Percentiles rank a stretch among this genome's conserved stretches.
These are phyloP conservation scores for Calocybe cyanea DNA, from an alignment of 768 basidiomycete species.

Conservation along the genomic window DNA sequence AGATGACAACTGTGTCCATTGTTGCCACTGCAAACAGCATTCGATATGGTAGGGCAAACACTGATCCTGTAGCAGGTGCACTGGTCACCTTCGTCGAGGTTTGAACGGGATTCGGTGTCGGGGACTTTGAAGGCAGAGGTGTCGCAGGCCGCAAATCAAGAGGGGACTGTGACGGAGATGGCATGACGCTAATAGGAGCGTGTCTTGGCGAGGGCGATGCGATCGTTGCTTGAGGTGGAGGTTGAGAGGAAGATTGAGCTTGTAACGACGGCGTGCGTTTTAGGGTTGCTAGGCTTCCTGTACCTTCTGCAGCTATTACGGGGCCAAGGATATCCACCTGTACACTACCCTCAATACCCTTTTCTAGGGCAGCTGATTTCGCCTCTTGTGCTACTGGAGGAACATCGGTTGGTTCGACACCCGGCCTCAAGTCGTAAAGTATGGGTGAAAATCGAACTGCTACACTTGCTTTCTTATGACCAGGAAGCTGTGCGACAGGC, in stretches of 20 bases:
- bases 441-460: slow-evolving; percentile 93
- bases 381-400: slow-evolving; percentile 24
- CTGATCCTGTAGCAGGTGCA: slow-evolving; percentile 41
- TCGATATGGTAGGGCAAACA: slow-evolving; percentile 89
- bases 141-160: slow-evolving; percentile 55
- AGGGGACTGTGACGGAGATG: slow-evolving; percentile 58
- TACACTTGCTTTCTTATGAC: slow-evolving; percentile 93
- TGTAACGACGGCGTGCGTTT: slow-evolving; percentile 28
- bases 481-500: slow-evolving; percentile 92
- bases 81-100: slow-evolving; percentile 12
- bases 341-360: slow-evolving; percentile 57
- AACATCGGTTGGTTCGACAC: slow-evolving; percentile 32
- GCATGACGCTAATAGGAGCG: slow-evolving; percentile 24
- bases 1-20: slow-evolving; percentile 91
- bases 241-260: too few relatives aligned
- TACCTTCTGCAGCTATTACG: slow-evolving; percentile 14
- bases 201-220: slow-evolving; percentile 47
- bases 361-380: slow-evolving; percentile 60
- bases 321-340: slow-evolving; percentile 59
- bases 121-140: slow-evolving; percentile 54
- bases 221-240: slow-evolving; percentile 27
- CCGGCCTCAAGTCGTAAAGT: slow-evolving; percentile 82
- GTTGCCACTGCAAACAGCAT: slow-evolving; percentile 95
- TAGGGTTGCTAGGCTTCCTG: slow-evolving; percentile 24
- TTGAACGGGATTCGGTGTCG: slow-evolving; percentile 39